Evolutionary conservation across 495 filamentous ascomycete species (phyloP), one percentile per base, ranked within the genome.

Genomic region (Penicillium steckii): DNA sequence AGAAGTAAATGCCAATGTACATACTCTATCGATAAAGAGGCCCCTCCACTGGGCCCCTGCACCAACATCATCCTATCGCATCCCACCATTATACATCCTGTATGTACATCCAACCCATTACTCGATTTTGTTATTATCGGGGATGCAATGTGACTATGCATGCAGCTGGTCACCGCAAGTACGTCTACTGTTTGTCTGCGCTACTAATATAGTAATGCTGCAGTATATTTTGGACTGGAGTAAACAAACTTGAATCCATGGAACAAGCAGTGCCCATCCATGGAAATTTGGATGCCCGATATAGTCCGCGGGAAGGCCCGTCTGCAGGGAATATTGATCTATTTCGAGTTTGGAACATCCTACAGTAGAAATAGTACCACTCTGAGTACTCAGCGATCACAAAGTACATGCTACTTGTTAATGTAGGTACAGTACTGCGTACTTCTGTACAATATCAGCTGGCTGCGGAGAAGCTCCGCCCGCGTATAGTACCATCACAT

Each of bases 261-360:
- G 33, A 53, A 51, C 59, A 23, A 33, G 41, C 24, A 46, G 3
- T 24, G 42, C 30, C 25, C 46, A 5, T 1, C 58, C 57, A 38
- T 45, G 57, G 57, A n/a, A n/a, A 50, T 49, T 30, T 61, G 51
- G 57, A 50, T 57, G 54, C 58, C 57, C 57, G 57, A 60, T 44
- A n/a, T 60, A 50, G 44, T 19, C 45, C 23, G 52, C 57, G 57
- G 57, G 53, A 49, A 50, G 44, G 50, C 57, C 57, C 57, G 57
- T 58, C 45, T 44, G 50, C 46, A 49, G 12, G 38, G 38, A 41
- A 22, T 12, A 33, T 6, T 3, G 6, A 3, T 3, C 35, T 40
- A 4, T 40, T 5, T 29, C 6, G 27, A 29, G 5, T 29, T 29
- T 6, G 27, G n/a, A n/a, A n/a, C n/a, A n/a, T n/a, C n/a, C n/a